A percentile compares a stretch with the other conserved stretches of the same genome.
These are phyloP conservation scores for Ceratobasidium sp. DNA, from an alignment of 1,284 basidiomycete species.

Conservation along the genomic window DNA sequence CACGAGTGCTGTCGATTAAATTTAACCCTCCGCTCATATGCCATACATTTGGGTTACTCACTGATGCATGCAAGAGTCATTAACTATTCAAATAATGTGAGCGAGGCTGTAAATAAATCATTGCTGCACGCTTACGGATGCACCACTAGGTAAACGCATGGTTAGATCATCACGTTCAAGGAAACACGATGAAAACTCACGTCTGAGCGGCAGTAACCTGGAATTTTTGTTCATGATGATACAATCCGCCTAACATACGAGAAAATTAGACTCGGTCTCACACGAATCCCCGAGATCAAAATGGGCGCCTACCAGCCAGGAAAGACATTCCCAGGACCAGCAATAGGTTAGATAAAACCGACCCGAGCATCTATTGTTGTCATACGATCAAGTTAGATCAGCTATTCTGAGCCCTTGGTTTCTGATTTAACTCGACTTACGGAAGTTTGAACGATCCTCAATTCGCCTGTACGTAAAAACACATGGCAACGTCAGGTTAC, in stretches of 20 bases:
- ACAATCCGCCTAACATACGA: conserved; percentile 63
- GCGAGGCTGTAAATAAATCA: neutral
- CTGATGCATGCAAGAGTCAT: conserved; percentile 91
- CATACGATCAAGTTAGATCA: conserved; percentile 23
- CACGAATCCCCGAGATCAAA: neutral
- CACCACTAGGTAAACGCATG: conserved; percentile 43
- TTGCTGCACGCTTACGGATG: conserved; percentile 36
- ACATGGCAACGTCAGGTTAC: conserved; percentile 23
- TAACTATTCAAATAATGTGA: conserved; percentile 56
- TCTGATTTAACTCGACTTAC: conserved; percentile 52
- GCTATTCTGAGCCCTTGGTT: conserved; percentile 17
- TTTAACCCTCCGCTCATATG: too few relatives aligned
- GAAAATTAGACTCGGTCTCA: conserved; percentile 43
- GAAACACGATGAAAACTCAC: conserved; percentile 55
- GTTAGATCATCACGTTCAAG: conserved; percentile 26
- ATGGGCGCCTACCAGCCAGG: conserved; percentile 63
- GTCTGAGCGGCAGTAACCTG: conserved; percentile 85
- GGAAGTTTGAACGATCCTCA: conserved; percentile 88
- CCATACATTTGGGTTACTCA: too few relatives aligned
- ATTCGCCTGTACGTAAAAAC: conserved; percentile 61
- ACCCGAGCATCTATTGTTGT: conserved; percentile 70
- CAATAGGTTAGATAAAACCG: conserved; percentile 87
- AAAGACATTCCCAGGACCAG: conserved; percentile 90
- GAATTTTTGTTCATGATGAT: conserved; percentile 74
- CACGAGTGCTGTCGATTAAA: conserved; percentile 66